phyloP scores from a whole-genome alignment of 2,329 filamentous ascomycete genomes.

The Trichoderma pleuroti region DNA sequence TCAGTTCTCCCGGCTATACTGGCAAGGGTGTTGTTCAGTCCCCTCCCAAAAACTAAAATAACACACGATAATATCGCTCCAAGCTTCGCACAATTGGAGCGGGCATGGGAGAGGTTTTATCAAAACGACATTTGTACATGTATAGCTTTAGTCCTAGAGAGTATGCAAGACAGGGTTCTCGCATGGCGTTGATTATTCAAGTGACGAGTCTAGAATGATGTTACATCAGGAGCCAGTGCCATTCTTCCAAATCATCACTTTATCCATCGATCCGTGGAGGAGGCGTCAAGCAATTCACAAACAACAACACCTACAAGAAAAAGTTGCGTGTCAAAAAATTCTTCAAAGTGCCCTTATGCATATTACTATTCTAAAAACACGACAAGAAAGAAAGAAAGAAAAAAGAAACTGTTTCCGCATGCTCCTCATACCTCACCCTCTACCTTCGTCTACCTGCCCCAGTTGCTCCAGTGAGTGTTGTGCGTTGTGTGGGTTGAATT shows the following conservation, averaged over 20 bases:
- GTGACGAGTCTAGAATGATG: conserved; percentile 42
- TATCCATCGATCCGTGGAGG: not conserved
- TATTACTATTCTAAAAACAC: not conserved
- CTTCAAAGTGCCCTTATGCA: not conserved
- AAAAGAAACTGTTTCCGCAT: not conserved
- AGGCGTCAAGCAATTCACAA: not conserved
- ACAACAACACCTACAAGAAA: not conserved
- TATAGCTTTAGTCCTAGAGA: conserved; percentile 35
- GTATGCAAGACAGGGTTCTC: conserved; percentile 30
- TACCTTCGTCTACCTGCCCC: conserved; percentile 46
- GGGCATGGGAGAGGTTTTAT: conserved; percentile 31
- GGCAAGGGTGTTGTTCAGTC: conserved; percentile 78
- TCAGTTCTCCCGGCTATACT: conserved; percentile 73
- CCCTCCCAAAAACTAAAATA: conserved; percentile 49
- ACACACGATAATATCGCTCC: conserved; percentile 25
- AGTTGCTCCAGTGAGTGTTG: conserved; percentile 39
- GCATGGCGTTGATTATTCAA: conserved; percentile 30
- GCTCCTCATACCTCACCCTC: conserved; percentile 34
- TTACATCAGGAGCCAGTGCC: not conserved
- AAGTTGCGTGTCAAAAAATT: not conserved
- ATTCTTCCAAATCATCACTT: not conserved
- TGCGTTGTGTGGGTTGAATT: conserved; percentile 31
- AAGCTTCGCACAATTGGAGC: conserved; percentile 37
- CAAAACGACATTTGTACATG: conserved; percentile 32
- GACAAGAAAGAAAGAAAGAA: not conserved